Conservation (phyloP, 140 eudicot species). For the Bidens hawaiensis region DNA sequence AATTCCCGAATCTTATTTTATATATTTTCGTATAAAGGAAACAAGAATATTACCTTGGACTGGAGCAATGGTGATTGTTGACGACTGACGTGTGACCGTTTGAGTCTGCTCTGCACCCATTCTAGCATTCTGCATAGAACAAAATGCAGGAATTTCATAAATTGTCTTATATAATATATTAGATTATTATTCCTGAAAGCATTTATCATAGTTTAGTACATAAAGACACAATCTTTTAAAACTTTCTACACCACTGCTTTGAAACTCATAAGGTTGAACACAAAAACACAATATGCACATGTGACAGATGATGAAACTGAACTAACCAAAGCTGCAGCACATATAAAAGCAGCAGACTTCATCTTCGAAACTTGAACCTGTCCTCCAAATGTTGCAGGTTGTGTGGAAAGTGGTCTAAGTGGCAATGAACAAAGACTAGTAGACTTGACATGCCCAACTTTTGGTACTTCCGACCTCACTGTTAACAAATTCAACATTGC, state of each 20-base stretch:
- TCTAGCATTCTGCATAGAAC: slow-evolving; percentile 50
- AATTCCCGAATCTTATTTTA: neutral
- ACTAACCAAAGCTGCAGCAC: slow-evolving; percentile 69
- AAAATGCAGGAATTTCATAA: slow-evolving; percentile 5
- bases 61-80: slow-evolving; percentile 73
- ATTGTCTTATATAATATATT: neutral
- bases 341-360: slow-evolving; percentile 44
- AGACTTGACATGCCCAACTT: slow-evolving; percentile 23
- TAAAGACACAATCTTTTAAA: neutral
- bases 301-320: neutral
- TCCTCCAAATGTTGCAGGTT: slow-evolving; percentile 30
- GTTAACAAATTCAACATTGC: slow-evolving; percentile 13
- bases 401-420: slow-evolving; percentile 26
- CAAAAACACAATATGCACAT: neutral
- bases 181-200: neutral
- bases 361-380: slow-evolving; percentile 3
- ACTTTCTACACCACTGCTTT: neutral
- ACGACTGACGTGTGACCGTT: slow-evolving; percentile 60
- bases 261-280: neutral
- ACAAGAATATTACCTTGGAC: slow-evolving; percentile 43
- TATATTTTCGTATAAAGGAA: neutral
- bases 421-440: slow-evolving; percentile 15
- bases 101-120: slow-evolving; percentile 78
- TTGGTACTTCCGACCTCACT: slow-evolving; percentile 36
- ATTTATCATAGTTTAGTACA: neutral